Percentiles rank a stretch among this genome's conserved stretches.
phyloP scores from a whole-genome alignment of 1,284 basidiomycete species.

The Coniferiporia weirii region DNA sequence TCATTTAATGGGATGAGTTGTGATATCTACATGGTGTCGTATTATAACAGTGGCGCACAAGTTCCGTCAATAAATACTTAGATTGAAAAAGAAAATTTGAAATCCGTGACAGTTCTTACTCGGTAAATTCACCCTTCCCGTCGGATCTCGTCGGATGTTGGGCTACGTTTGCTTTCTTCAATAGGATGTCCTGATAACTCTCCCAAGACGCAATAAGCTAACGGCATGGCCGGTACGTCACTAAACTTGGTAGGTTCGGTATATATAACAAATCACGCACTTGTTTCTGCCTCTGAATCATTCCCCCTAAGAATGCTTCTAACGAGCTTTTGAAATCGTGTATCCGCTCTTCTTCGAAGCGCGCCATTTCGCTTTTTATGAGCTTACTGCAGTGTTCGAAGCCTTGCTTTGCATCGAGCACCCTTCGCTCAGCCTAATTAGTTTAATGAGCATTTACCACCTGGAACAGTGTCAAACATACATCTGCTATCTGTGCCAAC shows the following conservation, averaged over 20 bases:
- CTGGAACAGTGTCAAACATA: conserved; percentile 27
- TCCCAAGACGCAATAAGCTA: conserved; percentile 72
- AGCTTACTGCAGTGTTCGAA: conserved; percentile 86
- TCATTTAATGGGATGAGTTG: too few species aligned
- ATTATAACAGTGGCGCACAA: too few species aligned
- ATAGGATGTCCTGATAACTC: conserved; percentile 60
- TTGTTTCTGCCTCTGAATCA: conserved; percentile 80
- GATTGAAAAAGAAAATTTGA: neutral
- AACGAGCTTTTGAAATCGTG: conserved; percentile 81
- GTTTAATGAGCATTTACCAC: neutral
- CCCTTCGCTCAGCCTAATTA: conserved; percentile 73
- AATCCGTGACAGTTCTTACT: neutral
- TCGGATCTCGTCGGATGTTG: neutral
- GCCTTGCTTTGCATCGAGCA: conserved; percentile 76
- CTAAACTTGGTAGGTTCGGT: neutral
- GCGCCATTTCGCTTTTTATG: conserved; percentile 86
- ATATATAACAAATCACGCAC: conserved; percentile 34
- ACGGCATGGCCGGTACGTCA: neutral
- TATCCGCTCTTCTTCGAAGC: conserved; percentile 91
- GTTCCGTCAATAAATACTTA: too few species aligned
- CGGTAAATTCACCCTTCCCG: neutral
- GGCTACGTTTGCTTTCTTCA: conserved; percentile 36
- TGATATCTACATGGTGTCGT: too few species aligned
- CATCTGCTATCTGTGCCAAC: conserved; percentile 77
- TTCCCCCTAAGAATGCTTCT: conserved; percentile 74